phyloP scores from a whole-genome alignment of 2,329 filamentous ascomycete species.

The Fusarium annulatum region DNA sequence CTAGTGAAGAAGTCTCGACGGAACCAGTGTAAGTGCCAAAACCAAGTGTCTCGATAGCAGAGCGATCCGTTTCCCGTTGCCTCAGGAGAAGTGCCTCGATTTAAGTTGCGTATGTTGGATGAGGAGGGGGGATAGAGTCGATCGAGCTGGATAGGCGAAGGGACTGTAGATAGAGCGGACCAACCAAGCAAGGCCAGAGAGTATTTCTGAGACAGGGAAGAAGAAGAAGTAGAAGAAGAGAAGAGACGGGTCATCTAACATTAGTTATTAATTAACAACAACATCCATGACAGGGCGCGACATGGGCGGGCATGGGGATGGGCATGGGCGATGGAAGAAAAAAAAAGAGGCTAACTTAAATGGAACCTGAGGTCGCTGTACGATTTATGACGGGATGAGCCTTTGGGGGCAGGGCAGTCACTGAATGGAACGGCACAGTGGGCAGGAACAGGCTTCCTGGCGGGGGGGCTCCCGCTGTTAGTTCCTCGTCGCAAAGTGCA shows the following conservation, averaged over 20 bases:
- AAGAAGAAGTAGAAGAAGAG: conserved; percentile 17
- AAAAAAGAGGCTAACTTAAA: not conserved
- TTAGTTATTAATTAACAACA: conserved; percentile 25
- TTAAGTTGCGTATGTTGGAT: not conserved
- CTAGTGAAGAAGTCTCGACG: not conserved
- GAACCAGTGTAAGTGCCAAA: conserved; percentile 1
- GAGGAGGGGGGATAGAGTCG: conserved; percentile 12
- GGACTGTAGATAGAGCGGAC: conserved; percentile 7
- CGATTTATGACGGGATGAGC: conserved; percentile 22
- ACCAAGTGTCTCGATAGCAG: conserved; percentile 10
- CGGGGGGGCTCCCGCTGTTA: not conserved
- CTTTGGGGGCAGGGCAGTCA: not conserved
- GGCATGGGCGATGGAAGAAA: conserved; percentile 1
- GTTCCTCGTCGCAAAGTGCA: conserved; percentile 6
- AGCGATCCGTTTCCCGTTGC: conserved; percentile 11
- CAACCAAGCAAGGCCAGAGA: conserved; percentile 12
- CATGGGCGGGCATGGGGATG: not conserved
- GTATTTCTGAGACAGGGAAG: conserved; percentile 13
- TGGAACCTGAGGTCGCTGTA: not conserved
- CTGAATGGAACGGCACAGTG: conserved; percentile 10
- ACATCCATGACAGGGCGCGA: not conserved
- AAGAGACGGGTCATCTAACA: conserved; percentile 21
- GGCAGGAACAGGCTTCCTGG: not conserved
- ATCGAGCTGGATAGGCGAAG: not conserved
- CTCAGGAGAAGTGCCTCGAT: not conserved